Evolutionary conservation across 192 early-diverging fungal genomes (phyloP), one percentile per base, ranked within the genome.

Genomic region (Umbelopsis sp.): DNA sequence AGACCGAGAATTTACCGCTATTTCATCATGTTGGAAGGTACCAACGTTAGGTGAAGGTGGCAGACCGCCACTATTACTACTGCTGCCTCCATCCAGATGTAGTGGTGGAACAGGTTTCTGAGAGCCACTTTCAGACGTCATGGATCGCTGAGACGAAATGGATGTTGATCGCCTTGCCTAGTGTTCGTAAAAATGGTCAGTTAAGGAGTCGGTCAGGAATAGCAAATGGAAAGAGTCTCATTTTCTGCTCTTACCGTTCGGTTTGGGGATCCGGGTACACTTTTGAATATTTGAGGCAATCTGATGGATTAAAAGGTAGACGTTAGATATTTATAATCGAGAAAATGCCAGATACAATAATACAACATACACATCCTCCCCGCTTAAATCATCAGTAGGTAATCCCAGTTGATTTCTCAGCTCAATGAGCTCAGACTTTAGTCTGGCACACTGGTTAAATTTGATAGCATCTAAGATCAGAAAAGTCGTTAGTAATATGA

Each of bases 351-450:
- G 24, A 5, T 1, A 25, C 24, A 12, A 34, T 3, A 2, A 62
- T 14, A 2, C 4, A 14, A 34, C 70, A 62, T 62, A 71, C 70
- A 54, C 52, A n/a, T 71, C 70, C 16, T 71, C 70, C 24, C 17
- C 24, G n/a, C 52, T 45, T 20, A 71, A 38, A 71, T 71, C 70
- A 43, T 59, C 70, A 38, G 41, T 24, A 41, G 70, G 36, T 44
- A 45, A 17, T 3, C 70, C 70, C 12, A 38, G 22, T 45, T 44
- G 52, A 52, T 31, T 45, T 62, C 70, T 59, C 25, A 71, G 26
- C 25, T 71, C 70, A 43, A 71, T 45, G 22, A 71, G 54, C 54
- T 71, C 70, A 62, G 52, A 34, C 41, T 71, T 71, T 1, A 25
- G 24, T 31, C 41, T 52, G 25, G 34, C 51, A 29, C 32, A 38